A percentile compares a stretch with the other conserved stretches of the same genome.
phyloP scores from a whole-genome alignment of 225 moss, liverwort and hornwort genomes.

The Anthoceros angustus region DNA sequence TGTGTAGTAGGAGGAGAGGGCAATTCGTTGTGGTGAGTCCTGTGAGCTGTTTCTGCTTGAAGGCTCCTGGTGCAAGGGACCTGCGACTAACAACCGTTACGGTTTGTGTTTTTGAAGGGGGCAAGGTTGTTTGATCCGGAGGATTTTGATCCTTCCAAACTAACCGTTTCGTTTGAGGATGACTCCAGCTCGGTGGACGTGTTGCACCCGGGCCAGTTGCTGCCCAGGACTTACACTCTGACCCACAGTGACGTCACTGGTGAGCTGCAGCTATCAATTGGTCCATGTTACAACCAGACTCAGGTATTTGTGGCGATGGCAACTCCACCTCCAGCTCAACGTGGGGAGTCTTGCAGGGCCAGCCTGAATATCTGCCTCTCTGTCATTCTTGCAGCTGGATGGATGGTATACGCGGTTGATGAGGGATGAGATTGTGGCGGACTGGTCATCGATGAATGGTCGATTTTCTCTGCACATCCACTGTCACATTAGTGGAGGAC shows the following conservation, averaged over 20 bases:
- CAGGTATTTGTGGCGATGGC: slow-evolving; percentile 16
- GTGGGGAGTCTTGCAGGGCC: too few relatives aligned
- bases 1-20: too few relatives aligned
- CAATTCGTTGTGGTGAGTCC: too few relatives aligned
- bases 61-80: too few relatives aligned
- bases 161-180: slow-evolving; percentile 32
- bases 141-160: slow-evolving; percentile 37
- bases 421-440: slow-evolving; percentile 58
- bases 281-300: slow-evolving; percentile 32
- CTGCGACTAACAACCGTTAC: slow-evolving; percentile 7
- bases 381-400: slow-evolving; percentile 16
- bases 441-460: slow-evolving; percentile 41
- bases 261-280: slow-evolving; percentile 41
- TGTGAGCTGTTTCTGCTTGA: too few relatives aligned
- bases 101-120: slow-evolving; percentile 20
- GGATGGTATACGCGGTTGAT: slow-evolving; percentile 52
- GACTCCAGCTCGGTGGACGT: slow-evolving; percentile 13
- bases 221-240: slow-evolving; percentile 52
- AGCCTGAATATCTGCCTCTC: neutral
- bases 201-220: slow-evolving; percentile 18
- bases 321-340: neutral
- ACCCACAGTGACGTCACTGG: slow-evolving; percentile 56
- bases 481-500: slow-evolving; percentile 55
- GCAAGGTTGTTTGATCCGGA: slow-evolving; percentile 45
- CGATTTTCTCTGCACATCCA: slow-evolving; percentile 49